Conservation (phyloP, 2,329 filamentous ascomycete species). For the Colletotrichum simmondsii region DNA sequence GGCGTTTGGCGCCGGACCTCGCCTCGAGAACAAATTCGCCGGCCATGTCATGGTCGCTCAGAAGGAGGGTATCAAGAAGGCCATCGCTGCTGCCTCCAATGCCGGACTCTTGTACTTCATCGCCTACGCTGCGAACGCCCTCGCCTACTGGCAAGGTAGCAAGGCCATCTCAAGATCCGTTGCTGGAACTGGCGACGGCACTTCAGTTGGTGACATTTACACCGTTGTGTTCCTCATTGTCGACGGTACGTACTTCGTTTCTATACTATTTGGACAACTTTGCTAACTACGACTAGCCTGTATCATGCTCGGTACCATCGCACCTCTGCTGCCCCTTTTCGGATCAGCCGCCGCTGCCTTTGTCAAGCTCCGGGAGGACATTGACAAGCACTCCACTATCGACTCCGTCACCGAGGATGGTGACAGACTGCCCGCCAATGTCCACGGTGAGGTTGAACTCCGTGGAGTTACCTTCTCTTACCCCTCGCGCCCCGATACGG, state of each 20-base stretch:
- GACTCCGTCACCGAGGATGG: conserved; percentile 51
- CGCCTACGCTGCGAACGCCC: conserved; percentile 73
- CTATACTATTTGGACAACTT: conserved; percentile 49
- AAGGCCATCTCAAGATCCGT: conserved; percentile 56
- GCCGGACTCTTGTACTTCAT: conserved; percentile 74
- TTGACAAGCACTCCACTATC: conserved; percentile 61
- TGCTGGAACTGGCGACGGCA: conserved; percentile 44
- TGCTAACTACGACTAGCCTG: conserved; percentile 53
- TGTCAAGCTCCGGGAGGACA: conserved; percentile 66
- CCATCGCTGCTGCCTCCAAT: conserved; percentile 65
- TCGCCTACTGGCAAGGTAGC: conserved; percentile 77
- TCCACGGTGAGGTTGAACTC: conserved; percentile 57
- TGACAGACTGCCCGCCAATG: conserved; percentile 57
- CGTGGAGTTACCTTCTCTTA: conserved; percentile 57
- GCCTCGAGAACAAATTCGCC: conserved; percentile 66
- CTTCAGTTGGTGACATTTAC: conserved; percentile 63
- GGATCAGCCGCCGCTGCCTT: conserved; percentile 68
- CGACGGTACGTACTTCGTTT: conserved; percentile 55
- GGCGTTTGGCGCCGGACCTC: conserved; percentile 62
- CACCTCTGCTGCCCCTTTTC: conserved; percentile 71
- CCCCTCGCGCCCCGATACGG: conserved; percentile 52
- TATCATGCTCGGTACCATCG: conserved; percentile 71
- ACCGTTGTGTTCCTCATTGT: conserved; percentile 73
- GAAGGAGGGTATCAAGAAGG: conserved; percentile 67
- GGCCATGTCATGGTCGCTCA: conserved; percentile 61